Evolutionary conservation across 2,329 filamentous ascomycete genomes (phyloP).

Genomic region (Colletotrichum spaethianum): DNA sequence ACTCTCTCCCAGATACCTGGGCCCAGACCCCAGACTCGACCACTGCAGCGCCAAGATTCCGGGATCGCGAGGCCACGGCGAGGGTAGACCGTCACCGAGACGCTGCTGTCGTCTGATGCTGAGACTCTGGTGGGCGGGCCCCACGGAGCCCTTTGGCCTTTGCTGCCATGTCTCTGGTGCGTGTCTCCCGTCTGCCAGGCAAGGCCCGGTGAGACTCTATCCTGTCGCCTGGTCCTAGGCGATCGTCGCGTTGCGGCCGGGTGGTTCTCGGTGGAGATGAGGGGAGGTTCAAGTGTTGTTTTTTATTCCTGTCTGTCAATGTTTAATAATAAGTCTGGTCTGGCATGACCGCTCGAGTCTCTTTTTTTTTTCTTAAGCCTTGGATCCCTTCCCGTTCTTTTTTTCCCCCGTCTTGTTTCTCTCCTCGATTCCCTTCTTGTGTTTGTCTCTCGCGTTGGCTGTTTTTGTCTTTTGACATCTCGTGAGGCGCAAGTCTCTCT

Average conservation of each 20-base stretch:
- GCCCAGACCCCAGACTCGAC: neutral
- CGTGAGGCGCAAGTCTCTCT: neutral
- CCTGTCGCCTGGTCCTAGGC: neutral
- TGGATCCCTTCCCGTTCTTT: neutral
- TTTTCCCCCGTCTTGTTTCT: neutral
- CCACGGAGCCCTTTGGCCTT: neutral
- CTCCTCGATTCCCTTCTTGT: neutral
- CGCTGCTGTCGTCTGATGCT: constrained; percentile 31
- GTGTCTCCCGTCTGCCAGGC: neutral
- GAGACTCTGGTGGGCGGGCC: constrained; percentile 13
- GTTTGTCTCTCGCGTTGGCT: neutral
- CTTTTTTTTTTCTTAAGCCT: neutral
- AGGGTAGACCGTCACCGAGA: neutral
- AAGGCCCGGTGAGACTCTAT: constrained; percentile 8
- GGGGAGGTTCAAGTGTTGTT: neutral
- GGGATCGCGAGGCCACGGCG: neutral
- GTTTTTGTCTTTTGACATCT: neutral
- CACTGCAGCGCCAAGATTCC: neutral
- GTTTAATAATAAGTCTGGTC: neutral
- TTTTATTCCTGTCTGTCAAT: neutral
- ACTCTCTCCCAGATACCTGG: no score
- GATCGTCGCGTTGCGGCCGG: neutral
- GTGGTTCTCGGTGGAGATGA: constrained; percentile 6
- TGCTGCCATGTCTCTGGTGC: neutral
- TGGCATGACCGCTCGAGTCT: neutral